Percentiles rank a stretch among this genome's conserved stretches.
These are phyloP conservation scores for grape (Vitis vinifera) DNA, from an alignment of 164 flowering plant species.

Conservation along the genomic window ASM3070453v1 NC_081813.1:1168001-1168500, in stretches of 20 bases:
- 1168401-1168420: background rate
- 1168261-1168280: conserved; percentile 39
- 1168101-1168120: conserved; percentile 43
- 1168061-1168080: conserved; percentile 16
- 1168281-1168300: conserved; percentile 17
- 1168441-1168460: conserved; percentile 6
- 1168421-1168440: conserved; percentile 16
- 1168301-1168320: conserved; percentile 21
- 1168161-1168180: conserved; percentile 42
- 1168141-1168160: conserved; percentile 32
- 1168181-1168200: conserved; percentile 38
- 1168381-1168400: background rate
- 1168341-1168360: background rate
- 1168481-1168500: conserved; percentile 7
- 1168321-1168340: conserved; percentile 13
- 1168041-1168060: conserved; percentile 11
- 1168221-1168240: conserved; percentile 15
- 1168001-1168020: conserved; percentile 16
- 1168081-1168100: conserved; percentile 41
- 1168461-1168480: conserved; percentile 22
- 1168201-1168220: conserved; percentile 31
- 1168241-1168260: conserved; percentile 21
- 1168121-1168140: conserved; percentile 18
- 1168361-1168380: background rate
- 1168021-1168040: conserved; percentile 16